These are phyloP conservation scores for Hypomontagnella monticulosa DNA, from an alignment of 495 filamentous ascomycete species.

Conservation along the genomic window DNA sequence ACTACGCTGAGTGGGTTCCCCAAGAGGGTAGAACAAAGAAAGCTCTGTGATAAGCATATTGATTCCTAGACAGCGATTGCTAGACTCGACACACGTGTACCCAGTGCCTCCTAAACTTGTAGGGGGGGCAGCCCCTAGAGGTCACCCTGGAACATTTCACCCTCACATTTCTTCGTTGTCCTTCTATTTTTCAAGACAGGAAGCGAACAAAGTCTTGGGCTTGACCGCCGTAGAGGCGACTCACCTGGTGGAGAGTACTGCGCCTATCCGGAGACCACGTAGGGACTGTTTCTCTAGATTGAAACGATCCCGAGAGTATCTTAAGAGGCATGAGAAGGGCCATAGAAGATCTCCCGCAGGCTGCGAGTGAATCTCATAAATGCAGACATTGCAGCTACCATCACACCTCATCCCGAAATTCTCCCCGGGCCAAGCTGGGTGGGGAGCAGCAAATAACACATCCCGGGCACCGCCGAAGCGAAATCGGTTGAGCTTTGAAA, in stretches of 20 bases:
- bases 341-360: constrained; percentile 37
- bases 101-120: constrained; percentile 39
- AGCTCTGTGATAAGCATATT: constrained; percentile 47
- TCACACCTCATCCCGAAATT: constrained; percentile 43
- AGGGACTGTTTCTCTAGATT: constrained; percentile 29
- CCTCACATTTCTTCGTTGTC: constrained; percentile 38
- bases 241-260: constrained; percentile 45
- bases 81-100: constrained; percentile 64
- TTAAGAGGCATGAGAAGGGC: constrained; percentile 49
- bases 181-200: constrained; percentile 37
- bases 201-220: constrained; percentile 43
- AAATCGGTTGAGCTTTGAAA: constrained; percentile 33
- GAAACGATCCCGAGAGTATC: constrained; percentile 40
- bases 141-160: constrained; percentile 38
- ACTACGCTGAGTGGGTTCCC: constrained; percentile 47
- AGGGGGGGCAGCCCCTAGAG: constrained; percentile 30
- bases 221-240: constrained; percentile 49
- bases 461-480: constrained; percentile 47
- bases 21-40: constrained; percentile 57
- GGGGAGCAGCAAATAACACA: constrained; percentile 48
- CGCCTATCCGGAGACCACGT: constrained; percentile 49
- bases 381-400: constrained; percentile 53
- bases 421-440: constrained; percentile 46
- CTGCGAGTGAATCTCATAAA: constrained; percentile 41
- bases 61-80: constrained; percentile 49